Conservation (phyloP, 2,329 filamentous ascomycete species). For the Tolypocladium ophioglossoides region DNA sequence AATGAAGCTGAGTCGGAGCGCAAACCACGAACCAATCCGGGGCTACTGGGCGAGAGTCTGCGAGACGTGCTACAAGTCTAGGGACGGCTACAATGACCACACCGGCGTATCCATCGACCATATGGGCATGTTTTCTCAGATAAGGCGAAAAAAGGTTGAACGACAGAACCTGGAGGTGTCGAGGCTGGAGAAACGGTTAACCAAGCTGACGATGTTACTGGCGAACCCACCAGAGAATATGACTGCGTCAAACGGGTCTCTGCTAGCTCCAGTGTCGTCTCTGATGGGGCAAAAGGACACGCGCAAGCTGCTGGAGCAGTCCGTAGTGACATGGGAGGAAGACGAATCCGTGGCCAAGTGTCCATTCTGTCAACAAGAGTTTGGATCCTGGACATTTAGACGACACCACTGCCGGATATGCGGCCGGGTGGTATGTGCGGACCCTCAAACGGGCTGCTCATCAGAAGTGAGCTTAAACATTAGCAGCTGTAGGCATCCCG, state of each 20-base stretch:
- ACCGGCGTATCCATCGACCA: slow-evolving; percentile 62
- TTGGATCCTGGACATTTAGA: slow-evolving; percentile 84
- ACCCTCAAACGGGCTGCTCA: slow-evolving; percentile 75
- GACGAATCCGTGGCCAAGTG: slow-evolving; percentile 71
- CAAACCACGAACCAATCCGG: slow-evolving; percentile 78
- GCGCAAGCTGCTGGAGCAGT: slow-evolving; percentile 77
- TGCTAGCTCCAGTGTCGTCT: slow-evolving; percentile 51
- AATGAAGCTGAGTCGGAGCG: slow-evolving; percentile 89
- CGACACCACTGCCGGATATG: slow-evolving; percentile 93
- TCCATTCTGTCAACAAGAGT: slow-evolving; percentile 93
- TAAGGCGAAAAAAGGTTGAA: slow-evolving; percentile 71
- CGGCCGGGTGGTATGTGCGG: slow-evolving; percentile 85
- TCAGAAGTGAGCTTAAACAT: slow-evolving; percentile 74
- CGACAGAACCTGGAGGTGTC: slow-evolving; percentile 81
- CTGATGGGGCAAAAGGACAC: slow-evolving; percentile 61
- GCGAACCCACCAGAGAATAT: slow-evolving; percentile 63
- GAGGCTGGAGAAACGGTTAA: slow-evolving; percentile 81
- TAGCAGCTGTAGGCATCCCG: slow-evolving; percentile 32
- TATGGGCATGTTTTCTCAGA: slow-evolving; percentile 55
- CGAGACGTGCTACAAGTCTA: slow-evolving; percentile 97
- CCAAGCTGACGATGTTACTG: slow-evolving; percentile 76
- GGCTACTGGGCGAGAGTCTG: slow-evolving; percentile 93
- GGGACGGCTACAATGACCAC: slow-evolving; percentile 91
- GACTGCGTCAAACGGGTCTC: slow-evolving; percentile 33
- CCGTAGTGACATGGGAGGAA: slow-evolving; percentile 90